Evolutionary conservation across 2,329 filamentous ascomycete genomes (phyloP).

Genomic region (Stemphylium vesicarium): DNA sequence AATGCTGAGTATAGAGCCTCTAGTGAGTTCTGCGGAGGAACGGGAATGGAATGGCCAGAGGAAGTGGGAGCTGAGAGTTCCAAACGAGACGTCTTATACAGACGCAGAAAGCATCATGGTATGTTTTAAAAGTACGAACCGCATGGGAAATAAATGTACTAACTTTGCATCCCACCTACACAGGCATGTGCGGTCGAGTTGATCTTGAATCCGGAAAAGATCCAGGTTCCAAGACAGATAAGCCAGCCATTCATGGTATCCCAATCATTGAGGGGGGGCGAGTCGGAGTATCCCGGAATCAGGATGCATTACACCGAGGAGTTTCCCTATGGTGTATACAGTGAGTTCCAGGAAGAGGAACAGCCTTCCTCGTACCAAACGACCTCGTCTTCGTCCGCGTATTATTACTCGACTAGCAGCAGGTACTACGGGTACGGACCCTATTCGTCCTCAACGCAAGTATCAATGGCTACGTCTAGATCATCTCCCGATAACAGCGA

Average conservation of each 20-base stretch:
- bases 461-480: too few species aligned
- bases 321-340: not conserved
- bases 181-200: constrained; percentile 1
- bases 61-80: not conserved
- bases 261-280: not conserved
- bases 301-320: not conserved
- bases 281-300: not conserved
- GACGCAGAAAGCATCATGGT: not conserved
- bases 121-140: too few species aligned
- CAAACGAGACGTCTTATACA: not conserved
- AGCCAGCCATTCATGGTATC: constrained; percentile 2
- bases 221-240: not conserved
- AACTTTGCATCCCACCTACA: too few species aligned
- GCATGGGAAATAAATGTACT: too few species aligned
- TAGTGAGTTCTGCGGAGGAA: not conserved
- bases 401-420: too few species aligned
- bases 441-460: too few species aligned
- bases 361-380: too few species aligned
- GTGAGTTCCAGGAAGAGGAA: not conserved
- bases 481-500: too few species aligned
- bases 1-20: not conserved
- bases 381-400: too few species aligned
- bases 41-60: too few species aligned
- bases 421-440: too few species aligned
- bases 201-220: too few species aligned